Conservation (phyloP, 1,284 basidiomycete species). For the Xerocomus minutiporus region DNA sequence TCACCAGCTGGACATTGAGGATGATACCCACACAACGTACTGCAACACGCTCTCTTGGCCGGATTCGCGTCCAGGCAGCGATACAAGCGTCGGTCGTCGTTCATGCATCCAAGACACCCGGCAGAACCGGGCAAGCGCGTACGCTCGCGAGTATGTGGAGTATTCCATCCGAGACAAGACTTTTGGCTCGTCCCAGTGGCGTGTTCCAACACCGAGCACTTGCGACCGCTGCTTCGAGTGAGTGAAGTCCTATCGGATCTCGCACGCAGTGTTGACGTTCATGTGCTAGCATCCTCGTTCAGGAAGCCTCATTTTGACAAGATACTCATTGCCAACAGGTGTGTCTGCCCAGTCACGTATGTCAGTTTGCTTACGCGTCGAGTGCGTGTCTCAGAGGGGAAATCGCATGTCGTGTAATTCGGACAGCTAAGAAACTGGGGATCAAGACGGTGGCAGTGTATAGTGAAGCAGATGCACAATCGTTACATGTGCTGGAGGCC, state of each 20-base stretch:
- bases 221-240: constrained; percentile 17
- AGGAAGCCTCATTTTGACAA: constrained; percentile 68
- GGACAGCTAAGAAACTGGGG: constrained; percentile 83
- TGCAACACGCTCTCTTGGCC: constrained; percentile 18
- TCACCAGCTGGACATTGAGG: not conserved
- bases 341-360: not conserved
- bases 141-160: constrained; percentile 1
- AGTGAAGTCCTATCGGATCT: constrained; percentile 1
- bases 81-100: constrained; percentile 9
- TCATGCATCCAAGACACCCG: constrained; percentile 5
- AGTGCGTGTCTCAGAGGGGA: constrained; percentile 61
- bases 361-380: not conserved
- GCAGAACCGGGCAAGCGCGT: constrained; percentile 7
- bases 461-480: constrained; percentile 76
- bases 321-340: constrained; percentile 84
- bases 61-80: constrained; percentile 16
- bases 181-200: not conserved
- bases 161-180: constrained; percentile 1
- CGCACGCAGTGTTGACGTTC: not conserved
- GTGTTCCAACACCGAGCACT: constrained; percentile 11
- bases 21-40: constrained; percentile 34
- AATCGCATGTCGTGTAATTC: constrained; percentile 90
- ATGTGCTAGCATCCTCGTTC: not conserved
- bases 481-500: constrained; percentile 81
- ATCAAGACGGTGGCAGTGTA: constrained; percentile 90